Base-by-base conservation (phyloP, 352 stramenopile genomes). In the Globisporangium mamillatum region DNA sequence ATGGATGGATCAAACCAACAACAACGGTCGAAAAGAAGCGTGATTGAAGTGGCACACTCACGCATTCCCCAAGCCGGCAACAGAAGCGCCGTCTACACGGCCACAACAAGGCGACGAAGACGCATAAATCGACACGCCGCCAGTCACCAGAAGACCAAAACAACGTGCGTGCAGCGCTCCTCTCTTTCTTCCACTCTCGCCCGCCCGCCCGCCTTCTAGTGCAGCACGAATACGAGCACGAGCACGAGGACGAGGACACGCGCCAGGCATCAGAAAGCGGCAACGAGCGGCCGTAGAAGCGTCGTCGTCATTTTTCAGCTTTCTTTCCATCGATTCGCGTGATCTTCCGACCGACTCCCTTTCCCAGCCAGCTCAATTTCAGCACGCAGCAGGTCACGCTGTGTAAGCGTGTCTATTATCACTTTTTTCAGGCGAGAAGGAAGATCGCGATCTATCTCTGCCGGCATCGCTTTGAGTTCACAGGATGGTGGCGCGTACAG, bases 401-500 rank as follows among this genome's bases (percentile, higher is more conserved):
- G 34, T 41, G 9, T 14, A 41, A 41, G 36, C 10, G 36, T 10
- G 12, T 50, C 18, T 20, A 24, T 52, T 52, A n/a, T 52, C 44
- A n/a, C 41, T n/a, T 50, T n/a, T 22, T n/a, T 20, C 44, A 52
- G 10, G 18, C 41, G 41, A 20, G 6, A 58, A 20, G 22, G 12
- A 18, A 34, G 52, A 29, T 58, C 10, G 24, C 52, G 24, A 58
- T 29, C 52, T 16, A 24, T 10, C 24, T 32, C 24, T 18, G n/a
- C 18, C 2, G 16, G 16, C 16, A 50, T 50, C 41, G 46, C 20
- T 46, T 72, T 5, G 61, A 65, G n/a, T 59, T 36, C 5, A 36
- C 22, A 54, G 60, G 46, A 70, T 77, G 55, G 70, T 71, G 64
- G 64, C 32, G 7, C 50, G 22, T 46, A 61, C 61, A 20, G 10